Conservation (phyloP, 2,329 filamentous ascomycete genomes). For the Cercospora canescens region DNA sequence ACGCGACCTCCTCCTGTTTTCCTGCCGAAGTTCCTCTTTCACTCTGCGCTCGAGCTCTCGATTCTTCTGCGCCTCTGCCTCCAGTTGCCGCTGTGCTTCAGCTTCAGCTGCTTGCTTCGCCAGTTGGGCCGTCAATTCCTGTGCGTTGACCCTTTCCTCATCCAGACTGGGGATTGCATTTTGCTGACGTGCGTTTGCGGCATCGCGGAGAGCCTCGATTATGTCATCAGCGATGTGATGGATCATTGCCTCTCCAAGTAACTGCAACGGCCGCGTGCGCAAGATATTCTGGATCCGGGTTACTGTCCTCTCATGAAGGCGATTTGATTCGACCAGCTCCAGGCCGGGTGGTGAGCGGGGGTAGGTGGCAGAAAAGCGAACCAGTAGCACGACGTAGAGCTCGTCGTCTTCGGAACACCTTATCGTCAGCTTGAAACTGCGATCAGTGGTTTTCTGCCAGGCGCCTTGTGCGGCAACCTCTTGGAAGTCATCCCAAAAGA, state of each 20-base stretch:
- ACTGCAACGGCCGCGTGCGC: slow-evolving; percentile 65
- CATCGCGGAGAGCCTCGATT: slow-evolving; percentile 77
- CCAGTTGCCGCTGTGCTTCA: slow-evolving; percentile 40
- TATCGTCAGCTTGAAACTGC: slow-evolving; percentile 77
- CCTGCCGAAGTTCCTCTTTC: slow-evolving; percentile 70
- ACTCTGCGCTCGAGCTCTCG: slow-evolving; percentile 68
- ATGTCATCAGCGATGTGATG: slow-evolving; percentile 61
- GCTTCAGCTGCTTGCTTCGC: slow-evolving; percentile 49
- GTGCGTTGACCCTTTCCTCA: slow-evolving; percentile 82
- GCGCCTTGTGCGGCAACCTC: slow-evolving; percentile 65
- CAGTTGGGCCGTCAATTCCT: slow-evolving; percentile 66
- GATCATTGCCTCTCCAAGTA: slow-evolving; percentile 66
- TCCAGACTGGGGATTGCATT: slow-evolving; percentile 81
- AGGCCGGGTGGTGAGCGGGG: slow-evolving; percentile 79
- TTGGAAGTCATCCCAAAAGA: slow-evolving; percentile 86
- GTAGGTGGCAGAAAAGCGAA: slow-evolving; percentile 86
- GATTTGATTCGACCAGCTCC: slow-evolving; percentile 63
- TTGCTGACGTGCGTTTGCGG: slow-evolving; percentile 73
- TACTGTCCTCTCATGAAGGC: slow-evolving; percentile 68
- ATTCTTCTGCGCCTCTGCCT: slow-evolving; percentile 32
- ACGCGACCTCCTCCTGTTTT: slow-evolving; percentile 68
- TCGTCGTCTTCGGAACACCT: slow-evolving; percentile 73
- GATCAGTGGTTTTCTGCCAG: slow-evolving; percentile 87
- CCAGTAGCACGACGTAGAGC: slow-evolving; percentile 69
- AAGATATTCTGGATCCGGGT: slow-evolving; percentile 71